Evolutionary conservation across 179 eudicot genomes (phyloP).

Genomic region (Sideroxylon spinosum): DNA sequence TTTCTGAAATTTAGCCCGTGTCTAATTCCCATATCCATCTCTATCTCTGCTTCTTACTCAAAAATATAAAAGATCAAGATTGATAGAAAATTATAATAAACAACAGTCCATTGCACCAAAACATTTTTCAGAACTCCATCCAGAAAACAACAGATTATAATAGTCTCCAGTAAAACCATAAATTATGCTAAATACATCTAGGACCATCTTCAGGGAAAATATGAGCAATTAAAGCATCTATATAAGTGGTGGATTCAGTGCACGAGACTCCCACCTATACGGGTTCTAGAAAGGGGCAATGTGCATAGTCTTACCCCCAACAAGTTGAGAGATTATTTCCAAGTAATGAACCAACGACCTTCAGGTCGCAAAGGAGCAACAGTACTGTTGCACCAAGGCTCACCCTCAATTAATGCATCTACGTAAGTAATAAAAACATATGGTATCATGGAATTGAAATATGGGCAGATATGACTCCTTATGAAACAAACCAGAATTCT

Average conservation of each 20-base stretch:
- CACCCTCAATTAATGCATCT: background rate
- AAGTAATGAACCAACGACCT: too few relatives aligned
- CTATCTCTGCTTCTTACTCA: too few relatives aligned
- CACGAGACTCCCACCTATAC: too few relatives aligned
- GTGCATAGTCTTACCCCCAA: too few relatives aligned
- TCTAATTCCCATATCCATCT: too few relatives aligned
- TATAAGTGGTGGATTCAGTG: too few relatives aligned
- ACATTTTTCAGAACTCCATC: background rate
- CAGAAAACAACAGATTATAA: background rate
- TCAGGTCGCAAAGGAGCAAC: too few relatives aligned
- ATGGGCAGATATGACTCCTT: background rate
- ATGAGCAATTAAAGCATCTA: background rate
- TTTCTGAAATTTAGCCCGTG: too few relatives aligned
- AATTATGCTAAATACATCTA: background rate
- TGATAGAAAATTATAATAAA: background rate
- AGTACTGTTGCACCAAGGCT: too few relatives aligned
- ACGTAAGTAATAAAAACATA: background rate
- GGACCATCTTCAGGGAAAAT: background rate
- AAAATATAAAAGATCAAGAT: background rate
- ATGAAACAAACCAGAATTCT: conserved; percentile 67
- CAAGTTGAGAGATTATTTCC: too few relatives aligned
- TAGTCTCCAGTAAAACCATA: background rate
- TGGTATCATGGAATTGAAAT: conserved; percentile 6
- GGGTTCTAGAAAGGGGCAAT: too few relatives aligned
- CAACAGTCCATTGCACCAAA: background rate